Evolutionary conservation across 2,329 filamentous ascomycete genomes (phyloP).

Genomic region (Diaporthe citrichinensis): DNA sequence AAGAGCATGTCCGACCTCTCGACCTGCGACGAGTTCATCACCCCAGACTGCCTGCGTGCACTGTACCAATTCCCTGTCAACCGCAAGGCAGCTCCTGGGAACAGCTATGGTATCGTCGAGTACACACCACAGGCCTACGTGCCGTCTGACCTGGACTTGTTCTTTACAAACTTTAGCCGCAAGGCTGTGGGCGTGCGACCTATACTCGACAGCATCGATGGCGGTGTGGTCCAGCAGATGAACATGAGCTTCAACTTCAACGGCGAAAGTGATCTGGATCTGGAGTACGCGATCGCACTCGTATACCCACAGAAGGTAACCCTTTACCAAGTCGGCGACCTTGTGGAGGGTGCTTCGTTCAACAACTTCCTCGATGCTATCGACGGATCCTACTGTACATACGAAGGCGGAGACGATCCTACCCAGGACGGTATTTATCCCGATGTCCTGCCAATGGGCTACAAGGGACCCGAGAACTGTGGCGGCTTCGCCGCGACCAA

Average conservation of each 20-base stretch:
- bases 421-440: constrained; percentile 62
- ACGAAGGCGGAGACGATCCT: constrained; percentile 48
- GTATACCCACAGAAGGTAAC: constrained; percentile 44
- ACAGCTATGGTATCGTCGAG: constrained; percentile 41
- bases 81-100: constrained; percentile 28
- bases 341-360: constrained; percentile 41
- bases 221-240: constrained; percentile 36
- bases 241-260: constrained; percentile 36
- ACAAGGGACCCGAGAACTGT: constrained; percentile 53
- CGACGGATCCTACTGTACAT: constrained; percentile 63
- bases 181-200: constrained; percentile 34
- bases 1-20: constrained; percentile 36
- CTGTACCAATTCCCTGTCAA: constrained; percentile 38
- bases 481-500: constrained; percentile 58
- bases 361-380: constrained; percentile 64
- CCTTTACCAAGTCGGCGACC: constrained; percentile 44
- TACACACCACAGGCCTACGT: constrained; percentile 41
- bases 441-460: constrained; percentile 56
- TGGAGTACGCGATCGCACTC: constrained; percentile 38
- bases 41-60: constrained; percentile 39
- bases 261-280: constrained; percentile 40
- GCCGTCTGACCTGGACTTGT: constrained; percentile 35
- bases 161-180: constrained; percentile 38
- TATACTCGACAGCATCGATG: constrained; percentile 37
- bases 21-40: constrained; percentile 37